phyloP scores from a whole-genome alignment of 2,329 filamentous ascomycete genomes.

The Arachnomyces sp. region DNA sequence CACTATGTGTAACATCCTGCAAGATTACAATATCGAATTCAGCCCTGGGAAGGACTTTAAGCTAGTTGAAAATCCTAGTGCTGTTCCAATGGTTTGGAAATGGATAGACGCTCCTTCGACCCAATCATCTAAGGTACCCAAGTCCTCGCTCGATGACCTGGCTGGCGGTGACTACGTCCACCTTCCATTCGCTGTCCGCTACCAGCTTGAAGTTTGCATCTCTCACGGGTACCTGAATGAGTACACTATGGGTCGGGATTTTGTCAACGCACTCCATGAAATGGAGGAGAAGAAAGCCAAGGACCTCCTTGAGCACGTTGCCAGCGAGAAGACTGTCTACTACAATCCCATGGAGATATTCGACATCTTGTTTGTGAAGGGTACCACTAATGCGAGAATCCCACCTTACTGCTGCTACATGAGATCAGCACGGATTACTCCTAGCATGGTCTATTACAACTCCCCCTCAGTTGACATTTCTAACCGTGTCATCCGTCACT shows the following conservation, averaged over 20 bases:
- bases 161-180: constrained; percentile 26
- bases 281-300: constrained; percentile 49
- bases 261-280: constrained; percentile 53
- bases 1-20: constrained; percentile 47
- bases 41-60: constrained; percentile 37
- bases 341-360: constrained; percentile 69
- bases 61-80: constrained; percentile 8
- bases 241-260: constrained; percentile 59
- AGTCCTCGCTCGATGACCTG: constrained; percentile 29
- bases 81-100: constrained; percentile 25
- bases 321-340: constrained; percentile 53
- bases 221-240: constrained; percentile 71
- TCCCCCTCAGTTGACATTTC: constrained; percentile 76
- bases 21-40: constrained; percentile 63
- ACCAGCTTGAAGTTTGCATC: constrained; percentile 90
- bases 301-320: constrained; percentile 65
- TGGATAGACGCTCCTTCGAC: constrained; percentile 30
- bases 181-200: constrained; percentile 65
- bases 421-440: constrained; percentile 71
- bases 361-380: constrained; percentile 36
- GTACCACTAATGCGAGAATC: constrained; percentile 45
- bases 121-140: constrained; percentile 19
- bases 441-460: constrained; percentile 69
- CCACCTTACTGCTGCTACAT: constrained; percentile 67
- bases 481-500: constrained; percentile 75